Base-by-base conservation (phyloP, 768 basidiomycete species). In the Pulveroboletus frians region DNA sequence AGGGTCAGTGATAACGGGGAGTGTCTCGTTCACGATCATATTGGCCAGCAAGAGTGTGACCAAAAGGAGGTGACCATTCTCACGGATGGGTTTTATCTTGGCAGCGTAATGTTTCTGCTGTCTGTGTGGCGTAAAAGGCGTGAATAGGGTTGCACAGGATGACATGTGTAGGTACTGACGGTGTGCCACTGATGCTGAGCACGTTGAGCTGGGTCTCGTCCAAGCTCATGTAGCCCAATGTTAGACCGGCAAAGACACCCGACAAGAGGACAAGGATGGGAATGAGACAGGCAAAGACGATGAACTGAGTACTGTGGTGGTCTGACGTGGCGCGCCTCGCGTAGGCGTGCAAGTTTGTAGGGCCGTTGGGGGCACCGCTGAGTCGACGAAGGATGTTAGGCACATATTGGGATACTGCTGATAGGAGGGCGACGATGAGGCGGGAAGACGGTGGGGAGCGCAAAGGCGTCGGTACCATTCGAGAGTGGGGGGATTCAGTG, bases 151-250 rank as follows among this genome's bases (percentile, higher is more conserved):
- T 35, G 23, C 17, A 45, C 35, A 3, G 21, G 14, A 37, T 17
- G 9, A 46, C 18, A 50, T 30, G 47, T 4, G n/a, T 11, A 2
- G 17, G 30, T 3, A 71, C 87, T 50, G 58, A 90, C 88, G 85
- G 76, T 20, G 87, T 88, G 14, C 92, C 92, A 47, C 86, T 86
- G 52, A 91, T 84, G 54, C 84, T 83, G 18, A 95, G 70, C 3
- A 95, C 92, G 62, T 86, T 84, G 37, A 95, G 78, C 74, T 93
- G 91, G 35, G 92, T 93, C 67, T 88, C 88, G 69, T 95, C 92
- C 65, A 94, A 76, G 57, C 85, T 88, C 87, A 94, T 92, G 67
- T 91, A 93, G 30, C 92, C 92, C 39, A 94, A 73, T 50, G 92
- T 94, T 56, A 93, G 74, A 68, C 92, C 88, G 76, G 91, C 91